Evolutionary conservation across 2,329 filamentous ascomycete genomes (phyloP), one percentile per base, ranked within the genome.

Genomic region (Trichoderma koningii): DNA sequence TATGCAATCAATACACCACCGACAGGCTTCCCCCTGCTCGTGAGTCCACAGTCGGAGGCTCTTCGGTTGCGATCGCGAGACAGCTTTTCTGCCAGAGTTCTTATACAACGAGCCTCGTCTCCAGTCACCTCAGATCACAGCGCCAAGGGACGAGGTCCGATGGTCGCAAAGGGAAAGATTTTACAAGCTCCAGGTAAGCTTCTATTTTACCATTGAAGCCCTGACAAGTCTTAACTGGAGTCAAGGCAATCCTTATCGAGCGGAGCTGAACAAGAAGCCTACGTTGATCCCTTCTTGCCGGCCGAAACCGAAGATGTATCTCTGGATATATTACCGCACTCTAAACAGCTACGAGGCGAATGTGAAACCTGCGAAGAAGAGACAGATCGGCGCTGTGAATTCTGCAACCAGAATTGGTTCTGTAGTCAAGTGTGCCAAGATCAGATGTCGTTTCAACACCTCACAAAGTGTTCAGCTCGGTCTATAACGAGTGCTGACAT

Each of bases 401-500:
- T 56, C 23, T 56, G 53, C 38, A 56, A 14, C 21, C 15, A 7
- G 15, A 41, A 30, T 30, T 56, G 53, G 53, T 56, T 56, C 41
- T 56, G 55, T 17, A 45, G 55, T 21, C 6, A 15, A 45, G 2
- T 7, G 7, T 56, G 55, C 12, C 55, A 56, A 14, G 41, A 45
- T 45, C 6, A 30, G n/a, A 56, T 56, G 55, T 30, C 23, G 14
- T 45, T 45, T 17, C 5, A 3, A 45, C 41, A 56, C 23, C 55
- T 56, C 23, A 30, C 17, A 6, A 56, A 56, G 23, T 56, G 55
- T 45, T 56, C 41, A 5, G 55, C 55, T 30, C 55, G 55, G 23
- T 30, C 41, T 23, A 56, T 56, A 45, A 56, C 55, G n/a, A 56
- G 21, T 30, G 55, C 55, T 6, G 55, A 56, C 17, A 45, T 30